These are phyloP conservation scores for Claviceps digitariae DNA, from an alignment of 2,329 filamentous ascomycete genomes.

Conservation along the genomic window DNA sequence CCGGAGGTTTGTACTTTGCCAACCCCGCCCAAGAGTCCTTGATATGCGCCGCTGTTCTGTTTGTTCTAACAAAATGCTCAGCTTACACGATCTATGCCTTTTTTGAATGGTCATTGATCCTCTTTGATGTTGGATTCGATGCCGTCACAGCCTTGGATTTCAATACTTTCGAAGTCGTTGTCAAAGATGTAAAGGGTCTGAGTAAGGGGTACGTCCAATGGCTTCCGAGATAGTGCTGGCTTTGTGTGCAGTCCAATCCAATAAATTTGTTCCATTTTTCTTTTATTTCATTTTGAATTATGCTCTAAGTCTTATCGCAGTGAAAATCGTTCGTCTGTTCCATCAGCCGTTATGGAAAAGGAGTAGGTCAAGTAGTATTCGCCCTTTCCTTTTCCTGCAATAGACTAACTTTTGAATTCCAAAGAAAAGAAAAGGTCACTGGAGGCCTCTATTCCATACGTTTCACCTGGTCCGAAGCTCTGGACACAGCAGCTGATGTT, in stretches of 20 bases:
- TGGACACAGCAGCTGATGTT: conserved; percentile 76
- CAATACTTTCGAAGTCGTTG: conserved; percentile 69
- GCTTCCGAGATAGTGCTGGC: conserved; percentile 67
- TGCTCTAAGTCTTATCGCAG: conserved; percentile 32
- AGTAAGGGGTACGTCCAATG: conserved; percentile 97
- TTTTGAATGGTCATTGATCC: conserved; percentile 91
- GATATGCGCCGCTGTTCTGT: no score
- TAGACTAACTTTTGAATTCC: background rate
- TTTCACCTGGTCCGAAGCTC: conserved; percentile 59
- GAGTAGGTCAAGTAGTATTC: conserved; percentile 42
- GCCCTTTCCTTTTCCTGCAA: background rate
- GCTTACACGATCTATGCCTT: conserved; percentile 97
- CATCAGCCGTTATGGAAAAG: conserved; percentile 49
- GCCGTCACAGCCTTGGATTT: conserved; percentile 91
- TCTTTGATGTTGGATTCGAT: conserved; percentile 94
- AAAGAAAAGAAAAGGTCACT: conserved; percentile 62
- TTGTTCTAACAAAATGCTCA: conserved; percentile 24
- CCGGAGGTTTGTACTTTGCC: conserved; percentile 57
- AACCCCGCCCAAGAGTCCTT: background rate
- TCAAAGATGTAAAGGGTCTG: conserved; percentile 77
- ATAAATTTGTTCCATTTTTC: conserved; percentile 15
- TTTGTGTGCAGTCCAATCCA: conserved; percentile 21
- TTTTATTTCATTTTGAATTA: conserved; percentile 4
- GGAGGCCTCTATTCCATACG: conserved; percentile 54
- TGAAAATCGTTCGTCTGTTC: conserved; percentile 31